These are phyloP conservation scores for Suhomyces choctaworum DNA, from an alignment of 1,139 yeast genomes.

Conservation along the genomic window DNA sequence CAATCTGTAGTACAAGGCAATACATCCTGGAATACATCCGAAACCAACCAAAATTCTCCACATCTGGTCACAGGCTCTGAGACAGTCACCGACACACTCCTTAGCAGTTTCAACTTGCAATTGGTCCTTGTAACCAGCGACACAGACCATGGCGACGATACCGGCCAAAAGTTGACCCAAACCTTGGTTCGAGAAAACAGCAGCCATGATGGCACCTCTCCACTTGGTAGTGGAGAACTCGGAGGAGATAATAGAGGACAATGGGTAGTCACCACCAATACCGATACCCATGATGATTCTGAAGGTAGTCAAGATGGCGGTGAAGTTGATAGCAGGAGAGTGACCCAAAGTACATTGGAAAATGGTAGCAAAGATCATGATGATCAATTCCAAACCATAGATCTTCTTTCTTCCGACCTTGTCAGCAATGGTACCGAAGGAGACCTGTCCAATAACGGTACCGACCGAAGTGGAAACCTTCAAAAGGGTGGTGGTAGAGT, in stretches of 20 bases:
- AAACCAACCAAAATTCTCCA: conserved; percentile 89
- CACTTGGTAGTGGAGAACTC: conserved; percentile 89
- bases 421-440: conserved; percentile 87
- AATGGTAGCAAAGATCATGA: conserved; percentile 79
- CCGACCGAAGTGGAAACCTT: conserved; percentile 93
- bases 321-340: conserved; percentile 69
- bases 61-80: conserved; percentile 83
- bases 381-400: conserved; percentile 81
- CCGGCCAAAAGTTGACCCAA: conserved; percentile 89
- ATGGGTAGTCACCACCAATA: conserved; percentile 99
- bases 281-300: conserved; percentile 92
- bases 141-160: conserved; percentile 69
- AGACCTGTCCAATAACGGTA: conserved; percentile 87
- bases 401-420: conserved; percentile 82
- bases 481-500: conserved; percentile 68
- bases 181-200: conserved; percentile 92
- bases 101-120: conserved; percentile 53
- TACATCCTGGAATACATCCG: conserved; percentile 83
- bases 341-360: conserved; percentile 72
- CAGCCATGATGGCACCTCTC: conserved; percentile 97
- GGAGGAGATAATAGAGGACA: conserved; percentile 88
- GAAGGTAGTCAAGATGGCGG: conserved; percentile 70
- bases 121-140: conserved; percentile 67
- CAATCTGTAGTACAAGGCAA: conserved; percentile 84
- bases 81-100: conserved; percentile 64